Conservation (phyloP, 306 rosid genomes). For the Gastrolobium bilobum region DNA sequence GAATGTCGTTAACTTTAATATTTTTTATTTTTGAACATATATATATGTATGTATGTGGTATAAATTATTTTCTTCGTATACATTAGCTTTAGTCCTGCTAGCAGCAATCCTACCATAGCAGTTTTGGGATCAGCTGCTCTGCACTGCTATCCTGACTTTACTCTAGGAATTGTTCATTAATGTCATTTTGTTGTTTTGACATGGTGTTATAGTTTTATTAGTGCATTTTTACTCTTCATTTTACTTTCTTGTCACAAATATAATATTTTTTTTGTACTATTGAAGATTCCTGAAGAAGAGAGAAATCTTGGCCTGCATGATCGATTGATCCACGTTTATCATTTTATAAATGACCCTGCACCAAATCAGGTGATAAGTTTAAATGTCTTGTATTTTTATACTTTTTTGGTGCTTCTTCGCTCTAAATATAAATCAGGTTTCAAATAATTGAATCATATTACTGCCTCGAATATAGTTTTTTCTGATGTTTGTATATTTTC, state of each 20-base stretch:
- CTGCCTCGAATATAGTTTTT: not conserved
- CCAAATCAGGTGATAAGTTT: constrained; percentile 72
- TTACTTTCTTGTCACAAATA: not conserved
- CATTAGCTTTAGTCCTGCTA: too few relatives aligned
- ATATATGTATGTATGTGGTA: too few relatives aligned
- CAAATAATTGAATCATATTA: constrained; percentile 14
- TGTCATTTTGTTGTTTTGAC: not conserved
- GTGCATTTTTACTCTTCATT: not conserved
- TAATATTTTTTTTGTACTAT: constrained; percentile 10
- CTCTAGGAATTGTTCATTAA: not conserved
- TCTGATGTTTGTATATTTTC: not conserved
- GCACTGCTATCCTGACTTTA: not conserved
- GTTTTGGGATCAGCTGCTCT: not conserved
- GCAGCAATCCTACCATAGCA: too few relatives aligned
- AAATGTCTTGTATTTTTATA: not conserved
- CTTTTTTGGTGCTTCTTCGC: not conserved
- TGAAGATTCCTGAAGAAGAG: constrained; percentile 86
- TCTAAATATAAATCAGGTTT: not conserved
- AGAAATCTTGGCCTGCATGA: constrained; percentile 71
- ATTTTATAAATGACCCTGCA: constrained; percentile 40
- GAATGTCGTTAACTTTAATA: too few relatives aligned
- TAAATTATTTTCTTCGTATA: too few relatives aligned
- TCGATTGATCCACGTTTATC: constrained; percentile 85
- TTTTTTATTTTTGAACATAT: too few relatives aligned
- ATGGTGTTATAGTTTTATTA: not conserved